Evolutionary conservation across 768 basidiomycete species (phyloP).

Genomic region (Boletus sp.): DNA sequence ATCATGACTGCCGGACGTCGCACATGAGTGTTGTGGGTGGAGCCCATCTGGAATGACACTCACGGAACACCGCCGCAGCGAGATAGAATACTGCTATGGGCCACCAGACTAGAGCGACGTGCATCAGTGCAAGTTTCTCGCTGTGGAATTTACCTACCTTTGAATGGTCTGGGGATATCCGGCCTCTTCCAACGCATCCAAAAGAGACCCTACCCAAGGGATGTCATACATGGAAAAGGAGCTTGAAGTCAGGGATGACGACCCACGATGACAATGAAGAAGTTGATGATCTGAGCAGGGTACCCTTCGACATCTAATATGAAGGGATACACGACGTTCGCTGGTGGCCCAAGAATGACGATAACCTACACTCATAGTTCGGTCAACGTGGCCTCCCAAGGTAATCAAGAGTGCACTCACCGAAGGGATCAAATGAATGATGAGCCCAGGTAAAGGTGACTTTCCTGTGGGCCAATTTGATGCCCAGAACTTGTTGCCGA

Average conservation of each 20-base stretch:
- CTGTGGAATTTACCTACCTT: slow-evolving; percentile 29
- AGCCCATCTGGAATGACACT: slow-evolving; percentile 45
- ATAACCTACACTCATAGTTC: slow-evolving; percentile 38
- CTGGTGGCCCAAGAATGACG: slow-evolving; percentile 54
- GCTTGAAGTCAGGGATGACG: background rate
- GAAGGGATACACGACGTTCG: slow-evolving; percentile 54
- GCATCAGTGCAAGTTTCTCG: background rate
- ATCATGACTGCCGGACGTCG: slow-evolving; percentile 5
- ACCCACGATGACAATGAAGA: slow-evolving; percentile 56
- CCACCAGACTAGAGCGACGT: slow-evolving; percentile 42
- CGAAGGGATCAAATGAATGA: slow-evolving; percentile 55
- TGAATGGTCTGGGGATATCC: slow-evolving; percentile 49
- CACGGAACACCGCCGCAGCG: slow-evolving; percentile 27
- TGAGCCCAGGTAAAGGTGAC: slow-evolving; percentile 54
- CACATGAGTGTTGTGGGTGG: background rate
- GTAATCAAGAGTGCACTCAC: slow-evolving; percentile 22
- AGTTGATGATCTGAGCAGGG: slow-evolving; percentile 53
- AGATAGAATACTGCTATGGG: slow-evolving; percentile 55
- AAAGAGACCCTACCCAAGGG: slow-evolving; percentile 46
- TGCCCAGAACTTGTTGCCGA: slow-evolving; percentile 59
- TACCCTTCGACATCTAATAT: slow-evolving; percentile 54
- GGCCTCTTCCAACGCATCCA: slow-evolving; percentile 56
- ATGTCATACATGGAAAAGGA: no score
- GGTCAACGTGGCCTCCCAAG: background rate
- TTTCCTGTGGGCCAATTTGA: slow-evolving; percentile 61